Conservation (phyloP, 495 filamentous ascomycete species). For the Rhypophila decipiens region DNA sequence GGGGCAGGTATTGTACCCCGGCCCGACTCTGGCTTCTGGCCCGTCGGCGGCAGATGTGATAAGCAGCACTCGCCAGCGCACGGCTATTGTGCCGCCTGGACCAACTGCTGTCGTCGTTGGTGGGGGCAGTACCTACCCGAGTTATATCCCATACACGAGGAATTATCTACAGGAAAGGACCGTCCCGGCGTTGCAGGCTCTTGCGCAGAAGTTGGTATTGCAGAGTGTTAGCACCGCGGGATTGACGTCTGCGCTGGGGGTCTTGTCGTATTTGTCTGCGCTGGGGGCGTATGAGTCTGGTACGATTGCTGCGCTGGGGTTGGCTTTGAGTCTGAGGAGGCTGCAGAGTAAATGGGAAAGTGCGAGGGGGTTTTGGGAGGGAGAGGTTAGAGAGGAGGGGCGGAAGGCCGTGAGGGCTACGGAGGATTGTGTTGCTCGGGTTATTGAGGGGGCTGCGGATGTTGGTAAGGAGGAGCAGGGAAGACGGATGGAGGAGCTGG, state of each 20-base stretch:
- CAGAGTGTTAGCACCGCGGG: conserved; percentile 63
- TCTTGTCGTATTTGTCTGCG: conserved; percentile 60
- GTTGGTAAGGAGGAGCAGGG: not conserved
- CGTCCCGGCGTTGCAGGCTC: conserved; percentile 68
- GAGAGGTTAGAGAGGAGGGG: conserved; percentile 72
- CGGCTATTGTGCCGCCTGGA: not conserved
- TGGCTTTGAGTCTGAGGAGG: conserved; percentile 63
- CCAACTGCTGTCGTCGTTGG: not conserved
- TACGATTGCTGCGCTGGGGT: conserved; percentile 70
- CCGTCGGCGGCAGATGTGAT: not conserved
- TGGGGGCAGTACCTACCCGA: conserved; percentile 32
- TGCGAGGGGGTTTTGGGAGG: conserved; percentile 65
- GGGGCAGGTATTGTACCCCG: conserved; percentile 11
- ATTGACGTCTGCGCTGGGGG: conserved; percentile 56
- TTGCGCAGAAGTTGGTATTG: conserved; percentile 72
- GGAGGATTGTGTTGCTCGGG: conserved; percentile 56
- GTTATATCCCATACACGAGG: conserved; percentile 53
- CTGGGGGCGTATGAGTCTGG: conserved; percentile 64
- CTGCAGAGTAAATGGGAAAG: conserved; percentile 77
- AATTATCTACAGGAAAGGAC: conserved; percentile 53
- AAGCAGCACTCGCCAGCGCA: not conserved
- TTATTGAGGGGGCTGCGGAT: conserved; percentile 44
- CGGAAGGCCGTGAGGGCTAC: conserved; percentile 62
- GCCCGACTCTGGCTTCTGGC: conserved; percentile 7
- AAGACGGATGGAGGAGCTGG: conserved; percentile 36